These are phyloP conservation scores for Colletotrichum viniferum DNA, from an alignment of 2,329 filamentous ascomycete genomes.

Conservation along the genomic window DNA sequence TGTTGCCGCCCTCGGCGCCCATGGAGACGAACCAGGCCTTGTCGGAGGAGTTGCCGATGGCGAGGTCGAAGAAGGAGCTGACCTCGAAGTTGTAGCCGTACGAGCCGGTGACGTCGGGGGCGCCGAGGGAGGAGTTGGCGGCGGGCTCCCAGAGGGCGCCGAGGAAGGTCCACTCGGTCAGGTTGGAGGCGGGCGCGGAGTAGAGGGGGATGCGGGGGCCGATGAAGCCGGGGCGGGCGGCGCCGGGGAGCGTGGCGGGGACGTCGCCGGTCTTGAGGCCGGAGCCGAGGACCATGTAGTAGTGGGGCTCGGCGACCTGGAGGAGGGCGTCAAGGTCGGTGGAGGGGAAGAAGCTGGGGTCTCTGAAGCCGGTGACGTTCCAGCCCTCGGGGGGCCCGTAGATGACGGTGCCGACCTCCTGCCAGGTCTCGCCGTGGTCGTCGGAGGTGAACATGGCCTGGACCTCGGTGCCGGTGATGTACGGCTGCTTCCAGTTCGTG, in stretches of 20 bases:
- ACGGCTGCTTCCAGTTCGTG: constrained; percentile 23
- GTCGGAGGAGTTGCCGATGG: constrained; percentile 9
- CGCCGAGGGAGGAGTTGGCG: constrained; percentile 15
- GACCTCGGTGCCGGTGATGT: constrained; percentile 18
- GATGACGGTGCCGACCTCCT: constrained; percentile 17
- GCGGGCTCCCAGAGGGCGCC: constrained; percentile 22
- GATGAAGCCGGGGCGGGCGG: constrained; percentile 22
- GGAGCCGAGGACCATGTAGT: constrained; percentile 23
- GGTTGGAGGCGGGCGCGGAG: constrained; percentile 18
- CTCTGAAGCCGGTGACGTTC: constrained; percentile 23
- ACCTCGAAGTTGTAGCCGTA: constrained; percentile 24
- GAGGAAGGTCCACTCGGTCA: constrained; percentile 22
- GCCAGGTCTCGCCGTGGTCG: constrained; percentile 18
- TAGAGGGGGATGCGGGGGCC: constrained; percentile 21
- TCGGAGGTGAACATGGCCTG: constrained; percentile 15
- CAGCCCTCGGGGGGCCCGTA: constrained; percentile 18
- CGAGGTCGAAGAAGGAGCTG: constrained; percentile 19
- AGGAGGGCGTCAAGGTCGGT: constrained; percentile 13
- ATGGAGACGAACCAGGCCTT: constrained; percentile 22
- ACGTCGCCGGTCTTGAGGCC: constrained; percentile 21
- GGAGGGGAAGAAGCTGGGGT: constrained; percentile 22
- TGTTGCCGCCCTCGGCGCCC: constrained; percentile 22
- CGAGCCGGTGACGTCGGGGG: constrained; percentile 19
- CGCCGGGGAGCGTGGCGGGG: constrained; percentile 12
- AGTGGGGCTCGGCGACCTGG: constrained; percentile 12